Evolutionary conservation across 441 rosid genomes (phyloP).

Genomic region (Gossypium armourianum): DNA sequence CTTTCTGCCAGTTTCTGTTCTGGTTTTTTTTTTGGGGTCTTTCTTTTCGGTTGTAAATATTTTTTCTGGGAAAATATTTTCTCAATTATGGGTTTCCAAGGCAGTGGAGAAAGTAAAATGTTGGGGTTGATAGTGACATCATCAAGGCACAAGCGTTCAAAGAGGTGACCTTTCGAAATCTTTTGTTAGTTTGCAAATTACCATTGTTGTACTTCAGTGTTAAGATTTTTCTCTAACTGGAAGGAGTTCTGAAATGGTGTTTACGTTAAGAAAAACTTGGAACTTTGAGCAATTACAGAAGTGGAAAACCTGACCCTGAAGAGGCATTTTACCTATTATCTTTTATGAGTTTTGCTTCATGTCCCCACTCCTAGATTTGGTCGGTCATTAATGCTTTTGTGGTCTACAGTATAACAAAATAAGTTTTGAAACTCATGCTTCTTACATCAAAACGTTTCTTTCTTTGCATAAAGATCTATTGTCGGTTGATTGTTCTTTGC

Average conservation of each 20-base stretch:
- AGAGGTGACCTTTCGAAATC: slow-evolving; percentile 13
- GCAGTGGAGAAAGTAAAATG: slow-evolving; percentile 32
- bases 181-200: slow-evolving; percentile 17
- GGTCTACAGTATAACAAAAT: slow-evolving; percentile 18
- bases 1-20: background rate
- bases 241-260: slow-evolving; percentile 18
- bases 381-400: slow-evolving; percentile 13
- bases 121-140: slow-evolving; percentile 1
- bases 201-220: background rate
- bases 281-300: slow-evolving; percentile 20
- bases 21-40: background rate
- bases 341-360: slow-evolving; percentile 14
- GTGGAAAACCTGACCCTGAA: background rate
- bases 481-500: background rate
- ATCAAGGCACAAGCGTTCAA: slow-evolving; percentile 1
- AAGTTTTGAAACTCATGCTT: background rate
- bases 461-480: background rate
- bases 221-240: slow-evolving; percentile 19
- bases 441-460: background rate
- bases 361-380: background rate
- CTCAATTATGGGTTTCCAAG: slow-evolving; percentile 39
- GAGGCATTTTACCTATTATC: background rate
- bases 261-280: slow-evolving; percentile 12
- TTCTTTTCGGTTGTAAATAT: background rate
- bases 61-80: background rate